Conservation (phyloP, 345 rosid genomes). For the Citrus unshiu region DNA sequence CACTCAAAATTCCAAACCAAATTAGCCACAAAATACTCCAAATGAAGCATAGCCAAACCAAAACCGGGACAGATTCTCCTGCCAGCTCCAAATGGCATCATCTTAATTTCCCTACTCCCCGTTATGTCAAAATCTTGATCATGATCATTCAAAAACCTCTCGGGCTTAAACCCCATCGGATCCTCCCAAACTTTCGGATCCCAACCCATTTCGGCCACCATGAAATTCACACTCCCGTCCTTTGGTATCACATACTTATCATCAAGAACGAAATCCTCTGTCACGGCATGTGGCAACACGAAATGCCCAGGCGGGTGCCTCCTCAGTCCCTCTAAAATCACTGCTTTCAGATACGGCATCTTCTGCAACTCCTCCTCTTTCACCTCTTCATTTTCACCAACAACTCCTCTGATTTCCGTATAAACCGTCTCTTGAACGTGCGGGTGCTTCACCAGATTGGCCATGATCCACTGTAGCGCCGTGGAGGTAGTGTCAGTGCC, state of each 20-base stretch:
- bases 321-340: conserved; percentile 15
- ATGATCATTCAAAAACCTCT: conserved; percentile 4
- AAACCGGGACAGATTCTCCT: conserved; percentile 14
- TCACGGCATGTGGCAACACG: conserved; percentile 11
- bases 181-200: conserved; percentile 19
- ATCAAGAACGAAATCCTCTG: neutral
- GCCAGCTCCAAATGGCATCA: conserved; percentile 21
- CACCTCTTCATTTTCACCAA: neutral
- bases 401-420: neutral
- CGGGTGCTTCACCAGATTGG: conserved; percentile 19
- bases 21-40: conserved; percentile 1
- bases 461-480: conserved; percentile 21
- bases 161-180: conserved; percentile 19
- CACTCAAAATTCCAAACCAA: neutral
- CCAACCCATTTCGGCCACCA: conserved; percentile 18
- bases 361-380: conserved; percentile 7
- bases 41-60: conserved; percentile 5
- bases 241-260: conserved; percentile 13
- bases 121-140: conserved; percentile 9
- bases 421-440: conserved; percentile 11
- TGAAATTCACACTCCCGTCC: conserved; percentile 6
- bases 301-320: conserved; percentile 13
- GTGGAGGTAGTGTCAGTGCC: conserved; percentile 22
- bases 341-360: conserved; percentile 17
- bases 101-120: conserved; percentile 1